Percentiles rank a stretch among this genome's conserved stretches.
These are phyloP conservation scores for Myochromella boudieri DNA, from an alignment of 768 basidiomycete genomes.

Conservation along the genomic window DNA sequence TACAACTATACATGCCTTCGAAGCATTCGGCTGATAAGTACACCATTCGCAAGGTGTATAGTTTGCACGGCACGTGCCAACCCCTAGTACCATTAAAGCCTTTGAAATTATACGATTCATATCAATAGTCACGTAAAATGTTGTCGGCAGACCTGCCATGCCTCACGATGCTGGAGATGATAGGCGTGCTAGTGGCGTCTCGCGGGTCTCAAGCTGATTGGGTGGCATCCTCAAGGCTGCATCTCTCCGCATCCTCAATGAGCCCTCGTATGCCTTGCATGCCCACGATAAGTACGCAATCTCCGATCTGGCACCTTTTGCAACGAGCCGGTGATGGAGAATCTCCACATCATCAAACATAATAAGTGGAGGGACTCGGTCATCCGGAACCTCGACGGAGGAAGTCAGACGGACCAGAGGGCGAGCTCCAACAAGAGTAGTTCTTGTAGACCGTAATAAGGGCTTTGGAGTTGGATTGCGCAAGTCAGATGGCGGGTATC, in stretches of 20 bases:
- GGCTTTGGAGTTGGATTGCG: conserved; percentile 41
- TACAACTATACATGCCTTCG: no score
- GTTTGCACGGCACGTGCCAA: no score
- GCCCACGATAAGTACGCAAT: conserved; percentile 73
- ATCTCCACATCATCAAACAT: conserved; percentile 76
- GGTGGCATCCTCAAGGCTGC: conserved; percentile 33
- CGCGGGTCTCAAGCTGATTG: background rate
- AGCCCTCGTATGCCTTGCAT: conserved; percentile 70
- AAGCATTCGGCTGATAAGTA: no score
- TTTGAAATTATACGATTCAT: no score
- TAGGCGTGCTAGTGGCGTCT: background rate
- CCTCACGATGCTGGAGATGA: conserved; percentile 3
- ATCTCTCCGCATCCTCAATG: conserved; percentile 61
- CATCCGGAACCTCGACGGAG: conserved; percentile 62
- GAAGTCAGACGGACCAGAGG: conserved; percentile 75
- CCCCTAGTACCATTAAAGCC: no score
- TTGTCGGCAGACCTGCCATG: no score
- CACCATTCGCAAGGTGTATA: no score
- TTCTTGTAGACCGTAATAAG: conserved; percentile 57
- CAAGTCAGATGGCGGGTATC: conserved; percentile 62
- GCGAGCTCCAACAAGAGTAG: conserved; percentile 48
- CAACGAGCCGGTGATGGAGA: conserved; percentile 72
- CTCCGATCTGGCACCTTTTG: conserved; percentile 38
- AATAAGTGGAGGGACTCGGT: conserved; percentile 76
- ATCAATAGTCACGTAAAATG: no score